Percentiles rank a stretch among this genome's conserved stretches.
Conservation (phyloP, 73 alveolate genomes). For the Tetrahymena thermophila region DNA sequence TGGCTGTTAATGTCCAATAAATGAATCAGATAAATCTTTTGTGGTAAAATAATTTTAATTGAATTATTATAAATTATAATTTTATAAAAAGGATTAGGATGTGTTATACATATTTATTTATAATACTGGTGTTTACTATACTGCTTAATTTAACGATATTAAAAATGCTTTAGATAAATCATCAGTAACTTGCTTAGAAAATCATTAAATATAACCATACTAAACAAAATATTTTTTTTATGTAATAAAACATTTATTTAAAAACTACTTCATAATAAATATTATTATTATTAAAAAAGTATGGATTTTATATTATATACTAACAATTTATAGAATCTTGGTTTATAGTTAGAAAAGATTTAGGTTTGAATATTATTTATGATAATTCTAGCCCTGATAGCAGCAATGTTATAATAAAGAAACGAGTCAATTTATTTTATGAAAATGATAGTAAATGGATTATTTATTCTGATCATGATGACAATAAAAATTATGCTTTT, state of each 20-base stretch:
- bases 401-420: neutral
- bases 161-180: neutral
- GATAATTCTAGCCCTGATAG: neutral
- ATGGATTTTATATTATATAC: neutral
- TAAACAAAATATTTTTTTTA: neutral
- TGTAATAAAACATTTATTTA: neutral
- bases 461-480: neutral
- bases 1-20: neutral
- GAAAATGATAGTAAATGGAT: neutral
- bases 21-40: neutral
- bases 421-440: neutral
- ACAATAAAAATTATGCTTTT: neutral
- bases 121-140: neutral
- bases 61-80: too few relatives aligned
- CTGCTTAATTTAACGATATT: neutral
- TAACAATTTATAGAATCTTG: too few relatives aligned
- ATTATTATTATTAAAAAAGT: neutral
- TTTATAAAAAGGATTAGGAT: neutral
- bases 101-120: neutral
- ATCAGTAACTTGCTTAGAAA: neutral
- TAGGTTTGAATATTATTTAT: neutral
- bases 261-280: neutral
- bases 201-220: neutral
- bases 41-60: neutral
- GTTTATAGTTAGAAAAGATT: neutral